A percentile compares a stretch with the other conserved stretches of the same genome.
These are phyloP conservation scores for Colletotrichum tabaci DNA, from an alignment of 2,329 filamentous ascomycete genomes.

Conservation along the genomic window DNA sequence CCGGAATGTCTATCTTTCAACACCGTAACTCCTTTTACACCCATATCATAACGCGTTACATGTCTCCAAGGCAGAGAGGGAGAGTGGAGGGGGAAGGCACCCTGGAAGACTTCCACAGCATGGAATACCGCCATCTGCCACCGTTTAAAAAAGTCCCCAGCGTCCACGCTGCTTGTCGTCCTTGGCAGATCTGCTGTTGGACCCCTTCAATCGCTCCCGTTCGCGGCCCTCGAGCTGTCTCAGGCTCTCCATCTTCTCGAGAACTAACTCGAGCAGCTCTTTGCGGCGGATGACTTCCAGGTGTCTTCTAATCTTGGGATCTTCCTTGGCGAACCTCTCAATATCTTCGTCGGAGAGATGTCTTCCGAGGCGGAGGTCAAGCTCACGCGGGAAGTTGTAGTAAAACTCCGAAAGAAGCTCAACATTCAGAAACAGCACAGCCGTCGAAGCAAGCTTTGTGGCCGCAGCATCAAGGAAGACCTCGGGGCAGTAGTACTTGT, in stretches of 20 bases:
- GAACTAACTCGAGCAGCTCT: constrained; percentile 90
- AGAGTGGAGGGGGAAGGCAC: too few species aligned
- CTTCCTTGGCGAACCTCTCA: constrained; percentile 92
- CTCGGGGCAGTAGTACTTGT: constrained; percentile 98
- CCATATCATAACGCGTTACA: constrained; percentile 37
- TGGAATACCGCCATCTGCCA: not conserved
- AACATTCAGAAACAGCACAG: constrained; percentile 96
- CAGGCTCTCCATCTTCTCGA: constrained; percentile 96
- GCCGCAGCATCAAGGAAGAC: constrained; percentile 98
- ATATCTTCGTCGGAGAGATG: constrained; percentile 85
- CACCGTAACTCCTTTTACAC: constrained; percentile 38
- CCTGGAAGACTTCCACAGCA: not conserved
- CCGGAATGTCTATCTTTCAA: constrained; percentile 19
- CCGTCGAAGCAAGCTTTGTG: constrained; percentile 93
- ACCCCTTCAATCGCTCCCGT: constrained; percentile 62
- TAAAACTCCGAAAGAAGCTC: constrained; percentile 98
- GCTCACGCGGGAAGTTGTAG: constrained; percentile 94
- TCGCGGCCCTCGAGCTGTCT: constrained; percentile 85
- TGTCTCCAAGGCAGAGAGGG: not conserved
- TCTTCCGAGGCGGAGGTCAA: constrained; percentile 88
- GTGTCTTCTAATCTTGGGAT: constrained; percentile 89
- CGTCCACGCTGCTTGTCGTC: constrained; percentile 61
- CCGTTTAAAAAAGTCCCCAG: constrained; percentile 64
- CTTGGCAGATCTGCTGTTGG: constrained; percentile 53
- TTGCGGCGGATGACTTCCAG: constrained; percentile 94